Base-by-base conservation (phyloP, 768 basidiomycete genomes). In the Thelephora ganbajun region DNA sequence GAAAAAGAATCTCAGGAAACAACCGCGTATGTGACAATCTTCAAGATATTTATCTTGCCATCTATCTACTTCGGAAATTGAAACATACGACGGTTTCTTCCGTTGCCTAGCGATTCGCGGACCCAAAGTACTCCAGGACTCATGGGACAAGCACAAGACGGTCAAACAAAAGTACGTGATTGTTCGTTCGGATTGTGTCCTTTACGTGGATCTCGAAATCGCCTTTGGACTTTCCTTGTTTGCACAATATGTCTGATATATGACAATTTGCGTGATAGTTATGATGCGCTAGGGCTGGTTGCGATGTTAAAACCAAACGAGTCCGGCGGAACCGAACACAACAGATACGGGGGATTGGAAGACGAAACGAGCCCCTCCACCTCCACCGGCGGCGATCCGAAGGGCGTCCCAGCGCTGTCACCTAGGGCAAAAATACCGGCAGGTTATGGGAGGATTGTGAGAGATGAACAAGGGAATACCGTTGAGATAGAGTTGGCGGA, bases 131-230 rank as follows among this genome's bases (percentile, higher is more conserved):
- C 67, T 96, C 52, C 85, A 84, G 59, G 79, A 84, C 41, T 79
- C 80, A 48, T 97, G 92, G 92, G 86, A 97, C 63, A 77, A 77
- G 54, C 68, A 67, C 45, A 88, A 87, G 66, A 97, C 92, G 11
- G 80, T 93, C 14, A 76, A 74, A 53, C 93, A 97, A 75, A 97
- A 96, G 92, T 94, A 57, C 57, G 82, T 68, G 44, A 41, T 43
- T 30, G 26, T 46, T 51, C 26, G 26, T 30, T 30, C 26, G n/a
- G n/a, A n/a, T 30, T 30, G 4, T 30, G 9, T 30, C 26, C 4
- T 9, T 30, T 30, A 30, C 26, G 26, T 30, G 26, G 9, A 30
- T 9, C 5, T 30, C 9, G 9, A 30, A 30, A 4, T 30, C 26
- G 26, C 26, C 26, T 30, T 30, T 30, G 4, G 26, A 30, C 26